Base-by-base conservation (phyloP, 805 yeast genomes). In the Monosporozyma solicola region DNA sequence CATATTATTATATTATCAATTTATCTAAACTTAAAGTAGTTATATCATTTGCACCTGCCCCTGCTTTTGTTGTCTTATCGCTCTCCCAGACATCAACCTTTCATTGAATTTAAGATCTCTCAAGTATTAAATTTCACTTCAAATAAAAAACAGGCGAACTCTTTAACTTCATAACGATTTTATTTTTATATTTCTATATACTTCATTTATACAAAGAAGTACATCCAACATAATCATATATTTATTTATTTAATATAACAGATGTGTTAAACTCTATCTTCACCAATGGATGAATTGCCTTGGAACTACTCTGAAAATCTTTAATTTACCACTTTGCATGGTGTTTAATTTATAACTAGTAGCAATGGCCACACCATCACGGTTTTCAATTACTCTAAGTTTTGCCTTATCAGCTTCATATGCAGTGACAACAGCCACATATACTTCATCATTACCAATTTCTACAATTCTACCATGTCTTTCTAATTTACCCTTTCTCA, bases 281-380 rank as follows among this genome's bases (percentile, higher is more conserved):
- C 15, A 80, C 96, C 96, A 90, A 3, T 83, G 85, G 44, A 89
- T 78, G 61, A 77, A 83, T 37, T 79, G 82, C 55, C 88, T 79
- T 11, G 87, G 87, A 33, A 90, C 84, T 6, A 80, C 80, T 63
- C 98, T 80, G 69, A 83, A 94, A 3, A 91, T 87, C 57, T 87
- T 78, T 11, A 92, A 72, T 60, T 81, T 82, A 4, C 99, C 99
- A 54, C 80, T 73, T 64, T 80, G 83, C 79, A 92, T 76, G 54
- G 88, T 95, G 2, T 79, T 72, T 3, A 91, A 66, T 60, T 81
- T 82, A 66, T 85, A 86, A 45, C 85, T 77, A 46, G 80, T 83
- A 53, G 77, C 78, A 54, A 73, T 78, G 41, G 85, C 74, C 51
- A 75, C 76, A 1, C 85, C 84, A 37, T 75, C 78, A 37, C 59